Conservation (phyloP, 106 monocot genomes). For the Allium cepa region DNA sequence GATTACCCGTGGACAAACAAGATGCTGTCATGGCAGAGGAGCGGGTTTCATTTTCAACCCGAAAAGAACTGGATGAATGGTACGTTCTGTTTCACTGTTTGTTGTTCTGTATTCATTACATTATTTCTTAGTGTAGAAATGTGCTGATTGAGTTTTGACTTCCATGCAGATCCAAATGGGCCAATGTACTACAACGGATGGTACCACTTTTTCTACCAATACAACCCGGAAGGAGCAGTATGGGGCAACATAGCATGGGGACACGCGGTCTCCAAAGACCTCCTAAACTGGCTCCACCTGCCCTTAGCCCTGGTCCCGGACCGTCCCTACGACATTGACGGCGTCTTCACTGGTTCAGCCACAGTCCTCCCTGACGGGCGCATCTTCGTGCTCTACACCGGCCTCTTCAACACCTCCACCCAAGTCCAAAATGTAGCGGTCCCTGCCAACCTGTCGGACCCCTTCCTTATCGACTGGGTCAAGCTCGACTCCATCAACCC, state of each 20-base stretch:
- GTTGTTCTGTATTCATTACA: neutral
- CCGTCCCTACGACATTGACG: slow-evolving; percentile 33
- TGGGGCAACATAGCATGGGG: slow-evolving; percentile 55
- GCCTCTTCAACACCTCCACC: slow-evolving; percentile 12
- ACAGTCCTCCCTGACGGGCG: slow-evolving; percentile 28
- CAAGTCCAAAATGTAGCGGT: slow-evolving; percentile 35
- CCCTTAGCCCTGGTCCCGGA: slow-evolving; percentile 34
- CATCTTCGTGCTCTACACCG: slow-evolving; percentile 34
- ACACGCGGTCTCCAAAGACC: slow-evolving; percentile 37
- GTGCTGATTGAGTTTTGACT: neutral
- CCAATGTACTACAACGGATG: slow-evolving; percentile 43
- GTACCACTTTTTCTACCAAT: slow-evolving; percentile 55
- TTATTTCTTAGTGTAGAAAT: neutral
- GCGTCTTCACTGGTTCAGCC: slow-evolving; percentile 44
- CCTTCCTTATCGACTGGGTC: slow-evolving; percentile 18
- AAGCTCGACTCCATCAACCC: slow-evolving; percentile 21
- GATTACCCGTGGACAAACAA: slow-evolving; percentile 35
- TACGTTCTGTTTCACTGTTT: neutral
- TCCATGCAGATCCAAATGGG: slow-evolving; percentile 22
- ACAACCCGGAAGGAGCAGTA: slow-evolving; percentile 23
- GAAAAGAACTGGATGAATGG: slow-evolving; percentile 53
- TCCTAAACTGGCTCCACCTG: slow-evolving; percentile 36
- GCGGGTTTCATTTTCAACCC: slow-evolving; percentile 43
- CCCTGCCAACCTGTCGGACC: slow-evolving; percentile 22
- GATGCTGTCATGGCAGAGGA: slow-evolving; percentile 47